A percentile compares a stretch with the other conserved stretches of the same genome.
These are phyloP conservation scores for Botrytis tulipae DNA, from an alignment of 2,329 filamentous ascomycete genomes.

Conservation along the genomic window DNA sequence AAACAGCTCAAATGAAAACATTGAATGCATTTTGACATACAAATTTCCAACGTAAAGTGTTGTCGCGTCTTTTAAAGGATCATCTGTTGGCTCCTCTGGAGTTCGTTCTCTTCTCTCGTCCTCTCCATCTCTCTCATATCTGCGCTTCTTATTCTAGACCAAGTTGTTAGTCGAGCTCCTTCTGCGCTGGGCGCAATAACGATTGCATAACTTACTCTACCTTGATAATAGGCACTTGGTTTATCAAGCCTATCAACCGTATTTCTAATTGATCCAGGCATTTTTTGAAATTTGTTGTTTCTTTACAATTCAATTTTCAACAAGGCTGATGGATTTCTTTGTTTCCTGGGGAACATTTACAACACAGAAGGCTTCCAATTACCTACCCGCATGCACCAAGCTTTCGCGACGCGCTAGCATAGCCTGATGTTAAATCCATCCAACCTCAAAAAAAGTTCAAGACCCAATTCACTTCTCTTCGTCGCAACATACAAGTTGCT, in stretches of 20 bases:
- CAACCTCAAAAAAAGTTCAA: slow-evolving; percentile 26
- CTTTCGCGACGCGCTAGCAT: slow-evolving; percentile 30
- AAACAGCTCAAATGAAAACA: background rate
- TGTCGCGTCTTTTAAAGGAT: slow-evolving; percentile 81
- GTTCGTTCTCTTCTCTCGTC: slow-evolving; percentile 48
- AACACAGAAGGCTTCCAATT: slow-evolving; percentile 5
- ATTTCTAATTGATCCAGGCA: slow-evolving; percentile 47
- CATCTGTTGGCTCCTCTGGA: slow-evolving; percentile 59
- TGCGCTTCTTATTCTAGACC: slow-evolving; percentile 52
- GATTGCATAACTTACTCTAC: slow-evolving; percentile 59
- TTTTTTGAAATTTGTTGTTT: slow-evolving; percentile 23
- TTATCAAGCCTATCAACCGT: slow-evolving; percentile 92
- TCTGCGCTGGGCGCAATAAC: slow-evolving; percentile 22
- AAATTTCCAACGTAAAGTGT: slow-evolving; percentile 98
- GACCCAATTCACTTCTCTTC: slow-evolving; percentile 10
- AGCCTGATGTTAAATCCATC: slow-evolving; percentile 15
- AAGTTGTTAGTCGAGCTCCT: slow-evolving; percentile 34
- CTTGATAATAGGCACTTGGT: slow-evolving; percentile 89
- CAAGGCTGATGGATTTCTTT: slow-evolving; percentile 21
- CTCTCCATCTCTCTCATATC: slow-evolving; percentile 56
- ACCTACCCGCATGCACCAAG: background rate
- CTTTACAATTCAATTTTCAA: slow-evolving; percentile 6
- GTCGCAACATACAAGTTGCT: slow-evolving; percentile 18
- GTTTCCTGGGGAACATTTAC: slow-evolving; percentile 20
- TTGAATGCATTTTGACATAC: slow-evolving; percentile 49